These are phyloP conservation scores for Hypoxylon sp. DNA, from an alignment of 2,329 filamentous ascomycete species.

Conservation along the genomic window DNA sequence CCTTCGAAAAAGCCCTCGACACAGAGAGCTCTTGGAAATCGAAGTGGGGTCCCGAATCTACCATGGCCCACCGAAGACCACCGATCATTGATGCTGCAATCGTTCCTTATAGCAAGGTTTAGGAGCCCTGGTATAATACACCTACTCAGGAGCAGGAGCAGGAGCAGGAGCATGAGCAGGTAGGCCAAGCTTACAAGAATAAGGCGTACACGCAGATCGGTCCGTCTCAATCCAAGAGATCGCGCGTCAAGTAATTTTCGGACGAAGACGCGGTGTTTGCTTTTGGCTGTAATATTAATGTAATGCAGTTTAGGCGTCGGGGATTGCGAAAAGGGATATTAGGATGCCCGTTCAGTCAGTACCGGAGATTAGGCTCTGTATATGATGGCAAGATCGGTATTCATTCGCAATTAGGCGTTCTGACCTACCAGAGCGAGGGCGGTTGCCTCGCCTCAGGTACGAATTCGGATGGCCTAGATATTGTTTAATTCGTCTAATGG, in stretches of 20 bases:
- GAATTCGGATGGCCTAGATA: no score
- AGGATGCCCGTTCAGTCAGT: slow-evolving; percentile 12
- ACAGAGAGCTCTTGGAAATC: slow-evolving; percentile 77
- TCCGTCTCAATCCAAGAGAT: background rate
- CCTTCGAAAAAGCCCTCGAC: slow-evolving; percentile 73
- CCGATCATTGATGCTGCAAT: slow-evolving; percentile 71
- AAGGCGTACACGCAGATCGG: no score
- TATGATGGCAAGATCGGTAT: background rate
- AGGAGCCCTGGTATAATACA: background rate
- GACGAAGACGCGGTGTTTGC: background rate
- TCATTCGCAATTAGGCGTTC: no score
- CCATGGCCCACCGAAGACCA: slow-evolving; percentile 60
- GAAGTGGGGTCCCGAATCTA: slow-evolving; percentile 75
- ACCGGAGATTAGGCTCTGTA: background rate
- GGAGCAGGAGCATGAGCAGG: no score
- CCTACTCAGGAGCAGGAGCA: background rate
- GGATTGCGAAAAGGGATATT: background rate
- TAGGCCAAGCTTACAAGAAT: no score
- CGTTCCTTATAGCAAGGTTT: slow-evolving; percentile 62
- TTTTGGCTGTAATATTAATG: slow-evolving; percentile 4
- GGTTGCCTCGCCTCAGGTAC: no score
- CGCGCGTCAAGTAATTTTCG: background rate
- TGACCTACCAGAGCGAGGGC: no score
- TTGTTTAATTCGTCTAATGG: no score
- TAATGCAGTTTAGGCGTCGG: slow-evolving; percentile 15